Evolutionary conservation across 2,329 filamentous ascomycete species (phyloP), one percentile per base, ranked within the genome.

Genomic region (Spiromastix sp.): DNA sequence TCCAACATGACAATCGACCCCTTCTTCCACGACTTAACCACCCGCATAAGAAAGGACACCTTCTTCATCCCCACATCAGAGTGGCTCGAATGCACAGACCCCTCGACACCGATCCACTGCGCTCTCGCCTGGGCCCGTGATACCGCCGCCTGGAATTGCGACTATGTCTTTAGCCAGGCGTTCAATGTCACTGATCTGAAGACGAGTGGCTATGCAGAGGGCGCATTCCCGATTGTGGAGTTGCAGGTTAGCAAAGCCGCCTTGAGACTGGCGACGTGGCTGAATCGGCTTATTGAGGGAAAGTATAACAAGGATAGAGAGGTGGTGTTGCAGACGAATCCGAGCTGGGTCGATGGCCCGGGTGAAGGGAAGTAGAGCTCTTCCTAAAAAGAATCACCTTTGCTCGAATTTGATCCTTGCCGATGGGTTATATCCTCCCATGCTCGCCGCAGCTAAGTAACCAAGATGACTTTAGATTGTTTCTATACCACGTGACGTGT

Each of bases 1-100:
- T 32, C 35, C 20, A 33, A 37, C 35, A 25, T 27, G 28, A 37
- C 35, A 16, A 31, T 37, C 10, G 35, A 31, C 22, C 35, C 35
- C 7, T 37, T 32, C 22, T 37, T 37, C 35, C n/a, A 20, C 20
- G 16, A 25, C n/a, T 30, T 37, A 10, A 19, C 32, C n/a, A 10
- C 18, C 12, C 29, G 29, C 16, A 32, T 18, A 21, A 37, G 27
- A 20, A 20, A 21, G 4, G 35, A 37, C 28, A 32, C 19, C 21
- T 37, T 37, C 15, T 32, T 25, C 29, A 37, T 20, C 29, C 35
- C 35, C 11, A 37, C 21, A 6, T 13, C 22, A 11, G 30, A 32
- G 8, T 37, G 35, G 35, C 7, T 27, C 13, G 28, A 15, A 20
- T 37, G 35, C 29, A 27, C 30, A 4, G 29, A 37, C 22, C 35